A percentile compares a stretch with the other conserved stretches of the same genome.
phyloP scores from a whole-genome alignment of 1,284 basidiomycete species.

The Quambalaria eucalypti region DNA sequence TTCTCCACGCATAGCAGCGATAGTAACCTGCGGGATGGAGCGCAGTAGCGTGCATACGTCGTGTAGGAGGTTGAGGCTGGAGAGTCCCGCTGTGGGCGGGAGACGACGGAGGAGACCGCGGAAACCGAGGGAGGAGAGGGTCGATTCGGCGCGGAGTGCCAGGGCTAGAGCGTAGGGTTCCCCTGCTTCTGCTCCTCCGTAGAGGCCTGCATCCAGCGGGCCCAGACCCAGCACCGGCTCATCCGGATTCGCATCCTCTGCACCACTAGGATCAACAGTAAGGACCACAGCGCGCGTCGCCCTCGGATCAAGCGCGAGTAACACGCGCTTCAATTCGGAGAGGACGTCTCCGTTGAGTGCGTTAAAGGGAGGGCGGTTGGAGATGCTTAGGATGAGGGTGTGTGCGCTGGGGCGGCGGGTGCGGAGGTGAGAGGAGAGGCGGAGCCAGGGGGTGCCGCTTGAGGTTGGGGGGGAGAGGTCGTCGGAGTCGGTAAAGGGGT shows the following conservation, averaged over 20 bases:
- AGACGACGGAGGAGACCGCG: background rate
- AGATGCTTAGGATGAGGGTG: constrained; percentile 5
- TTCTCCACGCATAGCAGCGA: constrained; percentile 6
- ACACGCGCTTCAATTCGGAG: background rate
- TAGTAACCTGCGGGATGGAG: constrained; percentile 8
- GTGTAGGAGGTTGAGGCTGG: constrained; percentile 4
- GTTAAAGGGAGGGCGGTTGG: constrained; percentile 8
- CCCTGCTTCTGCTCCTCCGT: background rate
- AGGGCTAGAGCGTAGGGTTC: no score
- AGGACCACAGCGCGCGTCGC: constrained; percentile 9
- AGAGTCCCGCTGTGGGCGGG: constrained; percentile 1
- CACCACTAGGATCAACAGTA: background rate
- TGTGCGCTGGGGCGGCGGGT: constrained; percentile 6
- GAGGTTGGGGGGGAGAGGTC: no score
- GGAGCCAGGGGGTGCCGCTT: background rate
- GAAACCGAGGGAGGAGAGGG: background rate
- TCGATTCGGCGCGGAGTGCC: background rate
- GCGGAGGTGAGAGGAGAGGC: constrained; percentile 2
- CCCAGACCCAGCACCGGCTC: constrained; percentile 3
- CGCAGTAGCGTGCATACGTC: constrained; percentile 3
- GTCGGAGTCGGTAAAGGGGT: no score
- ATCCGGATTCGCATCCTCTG: background rate
- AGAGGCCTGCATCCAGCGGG: background rate
- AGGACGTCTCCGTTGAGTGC: constrained; percentile 6
- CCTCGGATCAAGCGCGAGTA: background rate